Conservation (phyloP, 768 basidiomycete species). For the Tylopilus plumbeoviolaceoides region DNA sequence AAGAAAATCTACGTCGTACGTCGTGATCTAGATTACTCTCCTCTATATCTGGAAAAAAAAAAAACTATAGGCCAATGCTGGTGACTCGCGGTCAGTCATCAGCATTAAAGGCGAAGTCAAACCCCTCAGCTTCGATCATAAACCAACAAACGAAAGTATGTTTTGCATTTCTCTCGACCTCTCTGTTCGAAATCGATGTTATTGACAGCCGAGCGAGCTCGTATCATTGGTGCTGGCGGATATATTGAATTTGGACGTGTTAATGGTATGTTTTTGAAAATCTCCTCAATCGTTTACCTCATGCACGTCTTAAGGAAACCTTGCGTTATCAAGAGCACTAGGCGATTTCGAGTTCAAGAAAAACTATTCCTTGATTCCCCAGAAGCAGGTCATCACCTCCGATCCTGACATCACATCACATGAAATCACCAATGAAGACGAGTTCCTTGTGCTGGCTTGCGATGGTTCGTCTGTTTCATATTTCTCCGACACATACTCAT, state of each 20-base stretch:
- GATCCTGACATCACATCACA: conserved; percentile 90
- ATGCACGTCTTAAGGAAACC: conserved; percentile 60
- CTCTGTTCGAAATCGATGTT: neutral
- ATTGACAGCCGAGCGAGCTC: conserved; percentile 67
- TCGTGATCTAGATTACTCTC: conserved; percentile 9
- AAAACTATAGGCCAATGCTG: conserved; percentile 82
- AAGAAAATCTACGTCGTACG: conserved; percentile 76
- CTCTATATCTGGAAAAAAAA: neutral
- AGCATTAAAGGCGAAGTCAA: conserved; percentile 82
- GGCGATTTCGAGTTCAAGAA: conserved; percentile 99
- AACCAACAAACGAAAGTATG: conserved; percentile 83
- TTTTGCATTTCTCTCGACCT: conserved; percentile 1
- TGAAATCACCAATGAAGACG: conserved; percentile 81
- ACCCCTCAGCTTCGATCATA: conserved; percentile 91
- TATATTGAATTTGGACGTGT: conserved; percentile 97
- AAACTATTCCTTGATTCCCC: conserved; percentile 73
- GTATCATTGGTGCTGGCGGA: conserved; percentile 89
- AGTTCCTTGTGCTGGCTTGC: conserved; percentile 95
- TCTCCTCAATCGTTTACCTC: neutral
- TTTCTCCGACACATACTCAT: neutral
- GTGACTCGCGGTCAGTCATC: conserved; percentile 91
- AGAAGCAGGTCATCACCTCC: conserved; percentile 91
- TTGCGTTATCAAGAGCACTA: conserved; percentile 90
- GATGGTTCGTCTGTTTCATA: conserved; percentile 62
- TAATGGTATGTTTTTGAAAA: conserved; percentile 57